phyloP scores from a whole-genome alignment of 805 yeast species.

The Limtongozyma cylindracea region DNA sequence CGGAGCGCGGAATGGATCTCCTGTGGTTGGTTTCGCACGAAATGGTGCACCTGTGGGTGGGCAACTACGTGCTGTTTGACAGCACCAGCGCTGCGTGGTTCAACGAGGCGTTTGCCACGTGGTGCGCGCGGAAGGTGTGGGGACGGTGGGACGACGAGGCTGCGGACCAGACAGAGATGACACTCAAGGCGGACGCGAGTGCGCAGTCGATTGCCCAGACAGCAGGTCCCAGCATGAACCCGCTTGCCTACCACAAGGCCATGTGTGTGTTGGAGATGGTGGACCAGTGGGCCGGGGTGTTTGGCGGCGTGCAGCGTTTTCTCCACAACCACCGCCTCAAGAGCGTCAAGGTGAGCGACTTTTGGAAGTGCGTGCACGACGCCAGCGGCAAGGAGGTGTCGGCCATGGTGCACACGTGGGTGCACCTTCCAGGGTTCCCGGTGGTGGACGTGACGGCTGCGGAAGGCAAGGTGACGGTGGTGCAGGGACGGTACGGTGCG shows the following conservation, averaged over 20 bases:
- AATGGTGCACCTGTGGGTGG: conserved; percentile 62
- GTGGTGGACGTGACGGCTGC: conserved; percentile 11
- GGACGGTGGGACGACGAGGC: conserved; percentile 1
- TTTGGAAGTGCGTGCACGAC: conserved; percentile 20
- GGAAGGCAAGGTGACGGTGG: conserved; percentile 6
- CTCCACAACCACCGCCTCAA: conserved; percentile 9
- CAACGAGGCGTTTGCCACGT: conserved; percentile 60
- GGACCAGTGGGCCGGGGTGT: conserved; percentile 7
- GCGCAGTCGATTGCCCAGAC: conserved; percentile 11
- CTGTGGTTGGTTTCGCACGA: conserved; percentile 46
- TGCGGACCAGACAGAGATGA: conserved; percentile 2
- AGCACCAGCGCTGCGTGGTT: conserved; percentile 51
- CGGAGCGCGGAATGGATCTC: conserved; percentile 8
- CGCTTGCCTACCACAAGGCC: conserved; percentile 31
- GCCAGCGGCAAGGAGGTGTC: conserved; percentile 15
- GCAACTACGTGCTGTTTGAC: conserved; percentile 40
- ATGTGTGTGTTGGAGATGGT: conserved; percentile 27
- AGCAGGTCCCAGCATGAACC: conserved; percentile 21
- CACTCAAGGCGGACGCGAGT: conserved; percentile 2
- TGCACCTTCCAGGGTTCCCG: conserved; percentile 33
- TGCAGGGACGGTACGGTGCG: conserved; percentile 13
- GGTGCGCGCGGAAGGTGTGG: conserved; percentile 27
- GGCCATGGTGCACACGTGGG: conserved; percentile 33
- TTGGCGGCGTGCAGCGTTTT: conserved; percentile 11
- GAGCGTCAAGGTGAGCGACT: conserved; percentile 19